These are phyloP conservation scores for Aspergillus fumigatiaffinis DNA, from an alignment of 2,329 filamentous ascomycete species.

Conservation along the genomic window DNA sequence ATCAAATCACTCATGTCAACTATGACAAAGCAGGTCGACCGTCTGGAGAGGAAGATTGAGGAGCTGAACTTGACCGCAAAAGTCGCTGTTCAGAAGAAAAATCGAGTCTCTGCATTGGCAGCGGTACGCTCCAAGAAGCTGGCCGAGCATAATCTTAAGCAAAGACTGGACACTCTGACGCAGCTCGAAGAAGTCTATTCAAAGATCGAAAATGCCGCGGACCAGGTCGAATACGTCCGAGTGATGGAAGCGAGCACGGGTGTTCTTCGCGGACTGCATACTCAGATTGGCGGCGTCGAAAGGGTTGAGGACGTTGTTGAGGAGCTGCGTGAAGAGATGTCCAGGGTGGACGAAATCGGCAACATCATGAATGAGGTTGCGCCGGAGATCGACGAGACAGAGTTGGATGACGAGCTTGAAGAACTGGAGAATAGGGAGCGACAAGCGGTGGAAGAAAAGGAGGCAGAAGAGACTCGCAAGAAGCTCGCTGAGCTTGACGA, in stretches of 20 bases:
- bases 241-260: constrained; percentile 76
- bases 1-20: constrained; percentile 68
- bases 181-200: constrained; percentile 80
- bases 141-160: constrained; percentile 68
- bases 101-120: constrained; percentile 69
- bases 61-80: constrained; percentile 57
- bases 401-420: constrained; percentile 84
- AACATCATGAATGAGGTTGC: constrained; percentile 67
- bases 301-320: constrained; percentile 73
- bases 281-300: constrained; percentile 71
- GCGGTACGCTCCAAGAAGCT: constrained; percentile 79
- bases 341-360: constrained; percentile 75
- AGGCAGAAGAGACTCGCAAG: constrained; percentile 46
- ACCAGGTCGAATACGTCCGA: constrained; percentile 77
- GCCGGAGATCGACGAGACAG: constrained; percentile 65
- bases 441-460: constrained; percentile 46
- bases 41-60: constrained; percentile 54
- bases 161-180: constrained; percentile 66
- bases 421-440: constrained; percentile 62
- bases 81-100: constrained; percentile 67
- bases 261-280: constrained; percentile 69
- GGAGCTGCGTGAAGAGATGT: constrained; percentile 73
- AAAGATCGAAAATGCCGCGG: constrained; percentile 80
- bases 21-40: constrained; percentile 63
- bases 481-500: constrained; percentile 48